Evolutionary conservation across 305 asterid species (phyloP), one percentile per base, ranked within the genome.

Genomic region (Fraxinus nigra): DNA sequence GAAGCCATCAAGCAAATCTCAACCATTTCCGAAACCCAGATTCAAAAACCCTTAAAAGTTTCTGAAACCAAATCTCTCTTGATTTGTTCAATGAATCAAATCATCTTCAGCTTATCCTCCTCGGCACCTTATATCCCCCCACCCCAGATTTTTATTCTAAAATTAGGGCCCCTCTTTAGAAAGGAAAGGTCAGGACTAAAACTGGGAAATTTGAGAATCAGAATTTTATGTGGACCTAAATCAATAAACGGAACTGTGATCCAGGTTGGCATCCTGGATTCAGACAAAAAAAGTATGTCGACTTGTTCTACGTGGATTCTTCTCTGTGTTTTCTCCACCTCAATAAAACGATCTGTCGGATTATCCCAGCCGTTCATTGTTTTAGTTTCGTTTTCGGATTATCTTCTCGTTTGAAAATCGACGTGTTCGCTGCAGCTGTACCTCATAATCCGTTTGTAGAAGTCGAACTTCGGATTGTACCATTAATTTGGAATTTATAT

Each of bases 1-100:
- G 97, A 92, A 85, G 98, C 95, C 97, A 93, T 87, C 89, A 90
- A 84, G 82, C 89, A 90, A 10, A 87, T 87, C 89, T 93, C 93
- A 85, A 82, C 91, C 95, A 89, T 93, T 32, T 80, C 81, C 82
- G 82, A 88, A 85, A 72, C 86, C 84, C 86, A 85, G 77, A 20
- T 86, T 80, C 82, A 48, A 79, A 11, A 74, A 70, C 73, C 30
- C 86, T 30, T 75, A 28, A 11, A 78, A 76, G 81, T 79, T 86
- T 80, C 83, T 59, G 80, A 11, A 73, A 74, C 75, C 34, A 16
- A 51, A 81, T 78, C 37, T 82, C 79, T 80, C 78, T 78, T 13
- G 56, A 51, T 79, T 82, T 65, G 72, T 83, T 78, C 67, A 18
- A 83, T 73, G 81, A 88, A 78, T 79, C 89, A 78, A 72, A 74